Evolutionary conservation across 345 rosid species (phyloP).

Genomic region (Anastatica hierochuntica): DNA sequence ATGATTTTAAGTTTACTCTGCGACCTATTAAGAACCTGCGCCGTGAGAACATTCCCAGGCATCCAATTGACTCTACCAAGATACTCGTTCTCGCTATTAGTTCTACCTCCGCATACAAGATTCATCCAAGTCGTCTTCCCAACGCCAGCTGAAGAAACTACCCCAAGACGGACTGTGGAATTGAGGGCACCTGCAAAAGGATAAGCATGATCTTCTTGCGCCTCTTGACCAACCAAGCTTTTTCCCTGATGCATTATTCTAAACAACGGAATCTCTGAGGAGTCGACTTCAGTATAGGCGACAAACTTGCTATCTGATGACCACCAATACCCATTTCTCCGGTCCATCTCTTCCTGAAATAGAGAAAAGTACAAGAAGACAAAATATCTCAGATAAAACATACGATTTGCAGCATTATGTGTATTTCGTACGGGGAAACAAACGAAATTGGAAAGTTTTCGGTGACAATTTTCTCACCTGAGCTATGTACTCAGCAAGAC

Average conservation of each 20-base stretch:
- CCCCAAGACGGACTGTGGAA: constrained; percentile 78
- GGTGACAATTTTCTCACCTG: constrained; percentile 46
- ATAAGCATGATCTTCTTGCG: constrained; percentile 90
- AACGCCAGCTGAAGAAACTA: constrained; percentile 64
- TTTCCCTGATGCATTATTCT: constrained; percentile 98
- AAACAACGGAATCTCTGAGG: constrained; percentile 58
- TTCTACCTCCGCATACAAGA: constrained; percentile 69
- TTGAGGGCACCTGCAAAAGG: constrained; percentile 94
- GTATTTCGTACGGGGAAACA: too few species aligned
- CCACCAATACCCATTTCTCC: constrained; percentile 98
- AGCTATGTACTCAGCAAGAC: constrained; percentile 98
- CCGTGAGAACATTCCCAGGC: constrained; percentile 56
- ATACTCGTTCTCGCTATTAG: constrained; percentile 55
- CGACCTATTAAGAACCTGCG: constrained; percentile 72
- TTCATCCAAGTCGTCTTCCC: constrained; percentile 81
- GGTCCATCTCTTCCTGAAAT: constrained; percentile 92
- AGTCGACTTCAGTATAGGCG: constrained; percentile 77
- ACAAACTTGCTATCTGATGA: constrained; percentile 79
- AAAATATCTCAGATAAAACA: neutral
- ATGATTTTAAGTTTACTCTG: constrained; percentile 58
- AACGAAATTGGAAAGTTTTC: too few species aligned
- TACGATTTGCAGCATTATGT: neutral
- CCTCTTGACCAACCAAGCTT: constrained; percentile 62
- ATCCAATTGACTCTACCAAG: constrained; percentile 87
- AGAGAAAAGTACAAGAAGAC: neutral